phyloP scores from a whole-genome alignment of 495 filamentous ascomycete genomes.

The Pseudomonodictys pantanalensis region DNA sequence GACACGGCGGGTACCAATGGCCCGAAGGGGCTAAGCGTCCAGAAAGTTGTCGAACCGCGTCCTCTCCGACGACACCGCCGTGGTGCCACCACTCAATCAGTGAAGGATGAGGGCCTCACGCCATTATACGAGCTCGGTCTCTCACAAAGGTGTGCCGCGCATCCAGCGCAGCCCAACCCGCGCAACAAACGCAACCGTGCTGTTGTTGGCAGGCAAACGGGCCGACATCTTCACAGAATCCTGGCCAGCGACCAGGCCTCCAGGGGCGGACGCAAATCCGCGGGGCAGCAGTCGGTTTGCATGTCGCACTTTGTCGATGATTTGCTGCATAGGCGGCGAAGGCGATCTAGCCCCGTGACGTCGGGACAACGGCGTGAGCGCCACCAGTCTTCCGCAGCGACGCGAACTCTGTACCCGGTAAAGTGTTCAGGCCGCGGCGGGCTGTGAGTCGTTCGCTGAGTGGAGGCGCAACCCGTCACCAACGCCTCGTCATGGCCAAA shows the following conservation, averaged over 20 bases:
- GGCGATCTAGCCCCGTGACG: not conserved
- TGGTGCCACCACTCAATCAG: no score
- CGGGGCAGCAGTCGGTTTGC: not conserved
- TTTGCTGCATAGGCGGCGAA: not conserved
- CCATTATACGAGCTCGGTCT: no score
- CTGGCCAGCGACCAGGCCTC: not conserved
- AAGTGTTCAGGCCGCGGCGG: not conserved
- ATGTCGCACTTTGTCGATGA: not conserved
- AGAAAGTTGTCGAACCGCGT: no score
- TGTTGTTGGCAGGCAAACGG: no score
- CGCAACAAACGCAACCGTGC: no score
- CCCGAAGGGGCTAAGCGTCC: no score
- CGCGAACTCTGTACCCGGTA: not conserved
- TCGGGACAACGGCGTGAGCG: not conserved
- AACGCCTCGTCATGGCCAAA: slow-evolving; percentile 16
- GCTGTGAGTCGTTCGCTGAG: not conserved
- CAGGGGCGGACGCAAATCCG: not conserved
- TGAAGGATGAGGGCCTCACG: no score
- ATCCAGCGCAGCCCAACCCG: no score
- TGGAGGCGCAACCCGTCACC: not conserved
- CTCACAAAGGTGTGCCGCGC: no score
- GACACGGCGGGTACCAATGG: no score
- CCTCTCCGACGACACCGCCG: no score
- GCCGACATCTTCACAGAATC: not conserved
- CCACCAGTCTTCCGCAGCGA: not conserved